These are phyloP conservation scores for Primulina huaijiensis DNA, from an alignment of 257 asterid genomes.

Conservation along the genomic window DNA sequence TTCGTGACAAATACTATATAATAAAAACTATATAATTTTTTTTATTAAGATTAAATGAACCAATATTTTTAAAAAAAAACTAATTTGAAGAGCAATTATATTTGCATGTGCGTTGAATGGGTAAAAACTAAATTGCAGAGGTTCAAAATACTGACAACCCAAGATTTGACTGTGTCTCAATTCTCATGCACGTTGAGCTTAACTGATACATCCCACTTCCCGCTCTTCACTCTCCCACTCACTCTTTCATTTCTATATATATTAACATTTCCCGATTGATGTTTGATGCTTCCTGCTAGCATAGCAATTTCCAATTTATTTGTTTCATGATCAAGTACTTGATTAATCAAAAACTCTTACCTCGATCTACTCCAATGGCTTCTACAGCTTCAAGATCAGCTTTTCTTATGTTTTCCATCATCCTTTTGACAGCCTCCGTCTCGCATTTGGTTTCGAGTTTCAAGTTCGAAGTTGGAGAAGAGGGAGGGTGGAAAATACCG, in stretches of 20 bases:
- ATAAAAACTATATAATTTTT: no score
- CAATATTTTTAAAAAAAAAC: no score
- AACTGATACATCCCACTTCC: constrained; percentile 37
- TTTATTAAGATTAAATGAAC: no score
- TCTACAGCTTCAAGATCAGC: constrained; percentile 11
- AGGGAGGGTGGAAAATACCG: constrained; percentile 55
- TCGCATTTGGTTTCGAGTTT: constrained; percentile 33
- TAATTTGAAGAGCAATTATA: background rate
- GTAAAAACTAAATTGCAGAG: background rate
- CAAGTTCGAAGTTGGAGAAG: constrained; percentile 57
- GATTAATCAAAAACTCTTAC: background rate
- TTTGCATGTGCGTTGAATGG: background rate
- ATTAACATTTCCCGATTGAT: background rate
- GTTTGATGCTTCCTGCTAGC: background rate
- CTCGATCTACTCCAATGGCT: constrained; percentile 33
- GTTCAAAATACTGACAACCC: background rate
- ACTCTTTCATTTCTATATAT: background rate
- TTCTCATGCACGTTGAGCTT: constrained; percentile 21
- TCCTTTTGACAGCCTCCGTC: constrained; percentile 32
- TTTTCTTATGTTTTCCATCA: constrained; percentile 17
- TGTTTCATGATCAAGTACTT: background rate
- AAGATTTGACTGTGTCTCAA: constrained; percentile 19
- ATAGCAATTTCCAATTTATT: background rate
- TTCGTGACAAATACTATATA: no score
- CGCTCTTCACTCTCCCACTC: constrained; percentile 26